These are phyloP conservation scores for Polygonum maritimum DNA, from an alignment of 148 eudicot species.

Conservation along the genomic window DNA sequence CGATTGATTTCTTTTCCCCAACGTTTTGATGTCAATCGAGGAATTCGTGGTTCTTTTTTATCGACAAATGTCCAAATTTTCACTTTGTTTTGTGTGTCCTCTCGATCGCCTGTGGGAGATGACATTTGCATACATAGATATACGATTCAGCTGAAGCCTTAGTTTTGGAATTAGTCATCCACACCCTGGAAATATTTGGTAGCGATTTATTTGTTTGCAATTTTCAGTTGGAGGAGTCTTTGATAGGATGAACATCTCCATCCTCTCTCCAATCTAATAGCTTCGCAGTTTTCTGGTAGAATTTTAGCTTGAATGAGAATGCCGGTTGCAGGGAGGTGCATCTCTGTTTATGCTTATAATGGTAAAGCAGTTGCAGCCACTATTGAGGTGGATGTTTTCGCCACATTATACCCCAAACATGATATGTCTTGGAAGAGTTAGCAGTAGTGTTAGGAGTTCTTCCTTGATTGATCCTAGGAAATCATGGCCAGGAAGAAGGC, in stretches of 20 bases:
- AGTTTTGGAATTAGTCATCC: not conserved
- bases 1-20: too few species aligned
- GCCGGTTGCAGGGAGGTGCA: not conserved
- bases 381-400: not conserved
- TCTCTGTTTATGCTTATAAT: not conserved
- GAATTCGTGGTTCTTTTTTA: too few species aligned
- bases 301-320: not conserved
- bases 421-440: not conserved
- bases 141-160: not conserved
- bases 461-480: not conserved
- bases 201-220: not conserved
- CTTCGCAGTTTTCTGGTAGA: not conserved
- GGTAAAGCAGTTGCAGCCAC: conserved; percentile 3
- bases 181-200: not conserved
- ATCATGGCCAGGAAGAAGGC: not conserved
- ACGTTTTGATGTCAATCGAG: too few species aligned
- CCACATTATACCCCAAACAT: not conserved
- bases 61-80: too few species aligned
- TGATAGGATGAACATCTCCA: not conserved
- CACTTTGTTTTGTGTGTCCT: too few species aligned
- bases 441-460: not conserved
- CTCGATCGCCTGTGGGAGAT: too few species aligned
- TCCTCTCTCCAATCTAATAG: not conserved
- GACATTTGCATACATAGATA: not conserved
- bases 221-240: not conserved